Conservation (phyloP, 805 yeast genomes). For the Barnettozyma californica region DNA sequence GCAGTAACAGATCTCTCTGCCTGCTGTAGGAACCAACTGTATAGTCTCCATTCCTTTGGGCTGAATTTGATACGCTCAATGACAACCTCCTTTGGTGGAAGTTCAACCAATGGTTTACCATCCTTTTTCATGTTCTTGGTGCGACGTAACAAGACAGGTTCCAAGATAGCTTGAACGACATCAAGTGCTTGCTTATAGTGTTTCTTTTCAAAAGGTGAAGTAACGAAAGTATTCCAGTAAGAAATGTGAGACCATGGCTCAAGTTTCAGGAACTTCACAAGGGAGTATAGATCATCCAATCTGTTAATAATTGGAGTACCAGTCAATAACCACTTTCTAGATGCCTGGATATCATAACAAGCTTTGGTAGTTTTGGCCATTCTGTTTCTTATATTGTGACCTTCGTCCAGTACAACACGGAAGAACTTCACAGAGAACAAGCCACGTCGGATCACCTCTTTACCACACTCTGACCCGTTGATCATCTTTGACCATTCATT, state of each 20-base stretch:
- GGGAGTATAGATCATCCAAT: constrained; percentile 78
- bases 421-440: constrained; percentile 69
- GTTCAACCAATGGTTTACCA: constrained; percentile 67
- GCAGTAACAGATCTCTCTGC: constrained; percentile 61
- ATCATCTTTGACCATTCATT: constrained; percentile 59
- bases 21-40: constrained; percentile 59
- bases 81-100: constrained; percentile 71
- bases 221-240: constrained; percentile 83
- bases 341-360: constrained; percentile 56
- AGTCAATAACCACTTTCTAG: constrained; percentile 77
- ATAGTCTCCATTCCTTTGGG: constrained; percentile 58
- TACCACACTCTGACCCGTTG: constrained; percentile 10
- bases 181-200: constrained; percentile 68
- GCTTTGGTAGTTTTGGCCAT: constrained; percentile 76
- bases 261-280: constrained; percentile 67
- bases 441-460: constrained; percentile 33
- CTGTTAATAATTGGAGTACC: constrained; percentile 92
- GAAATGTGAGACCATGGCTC: constrained; percentile 87
- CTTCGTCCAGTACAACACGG: constrained; percentile 82
- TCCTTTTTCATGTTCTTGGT: constrained; percentile 81
- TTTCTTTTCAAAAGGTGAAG: constrained; percentile 75
- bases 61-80: constrained; percentile 66
- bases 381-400: constrained; percentile 81
- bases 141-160: constrained; percentile 77
- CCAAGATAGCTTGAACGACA: constrained; percentile 78